phyloP scores from a whole-genome alignment of 345 rosid genomes.

The Isatis tinctoria region DNA sequence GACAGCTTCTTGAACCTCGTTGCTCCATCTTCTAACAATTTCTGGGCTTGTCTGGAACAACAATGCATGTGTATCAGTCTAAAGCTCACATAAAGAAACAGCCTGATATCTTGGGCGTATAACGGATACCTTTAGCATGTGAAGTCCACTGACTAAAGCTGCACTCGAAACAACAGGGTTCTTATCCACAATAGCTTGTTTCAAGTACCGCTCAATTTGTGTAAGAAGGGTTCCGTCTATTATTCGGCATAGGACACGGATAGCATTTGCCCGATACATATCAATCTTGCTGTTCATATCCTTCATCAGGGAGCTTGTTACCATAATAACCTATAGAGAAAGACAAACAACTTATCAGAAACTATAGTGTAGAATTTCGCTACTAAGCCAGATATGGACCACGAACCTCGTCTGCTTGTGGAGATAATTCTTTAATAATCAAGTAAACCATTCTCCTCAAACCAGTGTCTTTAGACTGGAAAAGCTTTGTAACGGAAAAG shows the following conservation, averaged over 20 bases:
- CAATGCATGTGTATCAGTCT: neutral
- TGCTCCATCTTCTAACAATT: conserved; percentile 98
- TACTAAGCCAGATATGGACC: neutral
- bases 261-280: conserved; percentile 97
- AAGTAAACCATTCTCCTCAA: conserved; percentile 97
- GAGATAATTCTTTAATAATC: conserved; percentile 95
- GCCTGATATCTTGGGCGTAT: neutral
- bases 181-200: conserved; percentile 99
- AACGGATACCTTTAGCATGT: conserved; percentile 74
- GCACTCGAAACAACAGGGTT: conserved; percentile 99
- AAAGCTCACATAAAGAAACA: neutral
- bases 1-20: conserved; percentile 98
- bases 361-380: neutral
- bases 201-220: conserved; percentile 92
- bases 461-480: conserved; percentile 88
- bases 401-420: conserved; percentile 92
- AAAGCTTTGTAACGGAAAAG: conserved; percentile 94
- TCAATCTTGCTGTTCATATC: conserved; percentile 99
- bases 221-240: conserved; percentile 91
- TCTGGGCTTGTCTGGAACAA: conserved; percentile 70
- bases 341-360: conserved; percentile 11
- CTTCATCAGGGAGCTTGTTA: conserved; percentile 97
- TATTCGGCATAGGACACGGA: conserved; percentile 92
- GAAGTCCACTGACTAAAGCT: conserved; percentile 96
- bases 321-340: conserved; percentile 74